Percentiles rank a stretch among this genome's conserved stretches.
These are phyloP conservation scores for Taphrina flavorubra DNA, from an alignment of 1,139 yeast species.

Conservation along the genomic window DNA sequence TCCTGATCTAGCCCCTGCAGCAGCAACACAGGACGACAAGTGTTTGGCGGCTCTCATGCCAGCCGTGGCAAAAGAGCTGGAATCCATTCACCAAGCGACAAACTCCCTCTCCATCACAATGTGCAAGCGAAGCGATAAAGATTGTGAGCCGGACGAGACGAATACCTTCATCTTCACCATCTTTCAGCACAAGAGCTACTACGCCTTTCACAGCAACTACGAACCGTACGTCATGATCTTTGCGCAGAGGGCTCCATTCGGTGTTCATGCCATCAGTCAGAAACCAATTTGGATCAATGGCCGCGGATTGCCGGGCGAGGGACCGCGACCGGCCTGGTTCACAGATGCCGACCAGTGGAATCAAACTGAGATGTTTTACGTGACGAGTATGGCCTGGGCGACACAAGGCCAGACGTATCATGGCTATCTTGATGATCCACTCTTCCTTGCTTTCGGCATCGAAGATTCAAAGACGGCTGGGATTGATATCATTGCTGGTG, in stretches of 20 bases:
- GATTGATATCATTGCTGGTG: slow-evolving; percentile 15
- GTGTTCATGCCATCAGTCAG: slow-evolving; percentile 18
- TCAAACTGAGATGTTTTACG: slow-evolving; percentile 32
- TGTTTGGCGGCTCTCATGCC: slow-evolving; percentile 24
- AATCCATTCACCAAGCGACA: slow-evolving; percentile 33
- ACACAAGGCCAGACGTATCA: slow-evolving; percentile 19
- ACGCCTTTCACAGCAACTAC: slow-evolving; percentile 36
- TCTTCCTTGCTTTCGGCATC: slow-evolving; percentile 32
- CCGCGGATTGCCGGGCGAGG: slow-evolving; percentile 22
- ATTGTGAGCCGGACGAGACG: slow-evolving; percentile 19
- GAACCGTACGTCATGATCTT: slow-evolving; percentile 35
- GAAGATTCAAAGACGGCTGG: slow-evolving; percentile 17
- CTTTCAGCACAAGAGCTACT: slow-evolving; percentile 34
- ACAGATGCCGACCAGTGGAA: not conserved
- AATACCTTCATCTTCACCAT: slow-evolving; percentile 34
- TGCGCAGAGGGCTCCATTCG: slow-evolving; percentile 13
- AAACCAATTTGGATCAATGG: slow-evolving; percentile 40
- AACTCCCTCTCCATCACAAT: slow-evolving; percentile 32
- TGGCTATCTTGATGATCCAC: slow-evolving; percentile 29
- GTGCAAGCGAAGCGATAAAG: slow-evolving; percentile 22
- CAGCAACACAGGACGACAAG: slow-evolving; percentile 17
- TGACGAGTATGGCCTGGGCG: slow-evolving; percentile 27
- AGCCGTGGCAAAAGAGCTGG: not conserved
- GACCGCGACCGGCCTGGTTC: slow-evolving; percentile 19
- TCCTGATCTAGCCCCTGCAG: slow-evolving; percentile 8